Conservation (phyloP, 768 basidiomycete species). For the Phanerochaete carnosa region DNA sequence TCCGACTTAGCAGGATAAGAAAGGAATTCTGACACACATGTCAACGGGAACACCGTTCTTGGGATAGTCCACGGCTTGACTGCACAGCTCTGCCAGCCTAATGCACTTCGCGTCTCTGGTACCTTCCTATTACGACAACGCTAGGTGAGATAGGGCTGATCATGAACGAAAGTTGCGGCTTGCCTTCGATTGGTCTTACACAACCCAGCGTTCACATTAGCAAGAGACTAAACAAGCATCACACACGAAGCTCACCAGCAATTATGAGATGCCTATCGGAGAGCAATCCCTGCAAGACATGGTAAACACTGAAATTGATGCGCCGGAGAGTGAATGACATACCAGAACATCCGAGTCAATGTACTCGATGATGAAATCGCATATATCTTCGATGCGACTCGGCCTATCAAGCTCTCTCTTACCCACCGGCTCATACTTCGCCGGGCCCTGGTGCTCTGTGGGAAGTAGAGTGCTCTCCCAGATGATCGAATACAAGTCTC, state of each 20-base stretch:
- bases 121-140: constrained; percentile 44
- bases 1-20: neutral
- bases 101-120: constrained; percentile 56
- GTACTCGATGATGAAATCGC: constrained; percentile 80
- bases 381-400: constrained; percentile 66
- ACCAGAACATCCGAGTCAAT: constrained; percentile 82
- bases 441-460: constrained; percentile 44
- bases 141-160: neutral
- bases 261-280: constrained; percentile 67
- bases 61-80: constrained; percentile 74
- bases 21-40: constrained; percentile 28
- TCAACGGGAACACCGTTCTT: constrained; percentile 72
- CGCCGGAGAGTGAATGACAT: constrained; percentile 16
- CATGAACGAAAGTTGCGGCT: neutral
- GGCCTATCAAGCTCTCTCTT: constrained; percentile 28
- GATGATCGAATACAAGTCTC: constrained; percentile 67
- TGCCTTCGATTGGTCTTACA: constrained; percentile 69
- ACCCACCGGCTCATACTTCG: constrained; percentile 41
- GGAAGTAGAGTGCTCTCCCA: constrained; percentile 54
- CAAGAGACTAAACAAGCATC: neutral
- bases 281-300: constrained; percentile 52
- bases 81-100: constrained; percentile 57
- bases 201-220: neutral
- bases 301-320: neutral
- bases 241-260: constrained; percentile 46